Evolutionary conservation across 768 basidiomycete genomes (phyloP), one percentile per base, ranked within the genome.

Genomic region (Agrocybe pediades): DNA sequence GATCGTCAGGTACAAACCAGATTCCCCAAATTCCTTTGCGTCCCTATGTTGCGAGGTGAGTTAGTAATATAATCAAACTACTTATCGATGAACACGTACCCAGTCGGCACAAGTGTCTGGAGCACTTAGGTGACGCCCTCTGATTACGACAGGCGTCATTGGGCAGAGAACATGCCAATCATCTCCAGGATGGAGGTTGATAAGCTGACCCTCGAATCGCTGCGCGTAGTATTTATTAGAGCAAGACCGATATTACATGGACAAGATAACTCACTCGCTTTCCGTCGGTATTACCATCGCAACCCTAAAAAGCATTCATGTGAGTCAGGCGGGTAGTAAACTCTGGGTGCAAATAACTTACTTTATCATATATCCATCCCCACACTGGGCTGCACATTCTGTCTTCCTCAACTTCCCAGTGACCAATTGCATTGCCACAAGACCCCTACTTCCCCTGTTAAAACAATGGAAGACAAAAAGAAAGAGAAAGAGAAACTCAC

Each of bases 181-280:
- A 36, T 36, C 11, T n/a, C 33, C 13, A 6, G 5, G 40, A 39
- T 21, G 21, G 39, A 33, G 20, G 8, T n/a, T 17, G 21, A 51
- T 39, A 19, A 46, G 24, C 43, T 44, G 17, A 15, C 21, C 43
- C 11, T 26, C 21, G n/a, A 26, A 44, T 7, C 21, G 43, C 43
- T 21, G 46, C 3, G 67, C 81, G 17, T 44, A 91, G 3, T 4
- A 36, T 36, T 36, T 15, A 13, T 91, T 80, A 36, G n/a, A 36
- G 11, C 13, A n/a, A 36, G 3, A n/a, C 33, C n/a, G 11, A 36
- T 5, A 4, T 15, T 36, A 36, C n/a, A 36, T 15, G 13, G n/a
- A n/a, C 90, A 15, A 39, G 21, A 36, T 1, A 23, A 1, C 33
- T 4, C 3, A 36, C 33, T n/a, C 33, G 33, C 11, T 36, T 36